These are phyloP conservation scores for Nothophytophthora sp. DNA, from an alignment of 352 stramenopile genomes.

Conservation along the genomic window DNA sequence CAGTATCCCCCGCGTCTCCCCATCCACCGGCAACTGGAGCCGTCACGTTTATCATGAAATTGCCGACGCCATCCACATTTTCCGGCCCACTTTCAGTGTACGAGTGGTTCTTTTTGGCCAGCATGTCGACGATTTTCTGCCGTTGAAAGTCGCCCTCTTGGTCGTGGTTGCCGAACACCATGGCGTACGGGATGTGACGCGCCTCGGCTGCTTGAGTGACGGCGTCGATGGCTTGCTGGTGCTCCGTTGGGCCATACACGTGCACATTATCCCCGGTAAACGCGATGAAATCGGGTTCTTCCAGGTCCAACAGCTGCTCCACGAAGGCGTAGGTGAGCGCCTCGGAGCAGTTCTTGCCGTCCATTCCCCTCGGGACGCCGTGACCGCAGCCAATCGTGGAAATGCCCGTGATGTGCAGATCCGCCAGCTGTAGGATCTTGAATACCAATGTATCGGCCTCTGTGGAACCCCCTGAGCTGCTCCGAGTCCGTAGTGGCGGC, in stretches of 20 bases:
- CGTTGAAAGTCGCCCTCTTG: slow-evolving; percentile 39
- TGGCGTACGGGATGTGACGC: slow-evolving; percentile 49
- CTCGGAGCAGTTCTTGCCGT: slow-evolving; percentile 41
- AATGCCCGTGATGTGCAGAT: slow-evolving; percentile 57
- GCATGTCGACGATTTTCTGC: slow-evolving; percentile 35
- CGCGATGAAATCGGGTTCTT: slow-evolving; percentile 56
- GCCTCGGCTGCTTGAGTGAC: slow-evolving; percentile 33
- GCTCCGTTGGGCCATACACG: slow-evolving; percentile 19
- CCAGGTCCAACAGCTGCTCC: slow-evolving; percentile 42
- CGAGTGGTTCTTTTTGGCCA: slow-evolving; percentile 37
- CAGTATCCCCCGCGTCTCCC: slow-evolving; percentile 19
- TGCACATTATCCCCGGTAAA: slow-evolving; percentile 66
- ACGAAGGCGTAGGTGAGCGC: slow-evolving; percentile 46
- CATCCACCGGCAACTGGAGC: slow-evolving; percentile 32
- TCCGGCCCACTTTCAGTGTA: slow-evolving; percentile 43
- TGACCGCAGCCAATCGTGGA: slow-evolving; percentile 28
- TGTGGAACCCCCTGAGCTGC: slow-evolving; percentile 18
- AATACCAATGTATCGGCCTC: slow-evolving; percentile 31
- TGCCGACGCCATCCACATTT: slow-evolving; percentile 41
- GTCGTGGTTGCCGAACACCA: slow-evolving; percentile 70
- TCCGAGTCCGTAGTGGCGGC: slow-evolving; percentile 18
- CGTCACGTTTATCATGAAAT: slow-evolving; percentile 55
- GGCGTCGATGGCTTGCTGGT: slow-evolving; percentile 38
- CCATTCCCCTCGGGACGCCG: slow-evolving; percentile 20
- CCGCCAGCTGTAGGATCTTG: slow-evolving; percentile 59